Conservation (phyloP, 345 rosid genomes). For the Eucalyptus decipiens region DNA sequence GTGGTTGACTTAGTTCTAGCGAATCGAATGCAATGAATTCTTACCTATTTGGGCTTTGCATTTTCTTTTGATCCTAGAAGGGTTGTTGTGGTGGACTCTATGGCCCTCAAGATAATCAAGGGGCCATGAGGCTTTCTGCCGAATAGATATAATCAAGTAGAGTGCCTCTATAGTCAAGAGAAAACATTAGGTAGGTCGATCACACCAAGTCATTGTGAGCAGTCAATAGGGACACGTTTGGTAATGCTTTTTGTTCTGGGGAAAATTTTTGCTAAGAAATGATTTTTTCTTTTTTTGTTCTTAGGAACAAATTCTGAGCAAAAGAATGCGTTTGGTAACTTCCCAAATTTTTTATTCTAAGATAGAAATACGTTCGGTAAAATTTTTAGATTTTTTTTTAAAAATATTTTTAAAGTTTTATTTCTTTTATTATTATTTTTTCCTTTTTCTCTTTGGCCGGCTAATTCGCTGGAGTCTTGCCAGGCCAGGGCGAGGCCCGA, state of each 20-base stretch:
- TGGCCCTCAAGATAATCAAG: not conserved
- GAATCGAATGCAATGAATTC: not conserved
- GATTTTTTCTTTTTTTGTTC: too few species aligned
- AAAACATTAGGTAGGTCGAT: too few species aligned
- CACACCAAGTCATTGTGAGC: rapidly evolving
- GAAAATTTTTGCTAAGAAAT: too few species aligned
- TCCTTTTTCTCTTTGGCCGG: too few species aligned
- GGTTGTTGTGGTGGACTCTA: not conserved
- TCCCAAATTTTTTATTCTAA: too few species aligned
- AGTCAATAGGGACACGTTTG: rapidly evolving
- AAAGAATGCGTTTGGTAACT: too few species aligned
- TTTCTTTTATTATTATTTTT: too few species aligned
- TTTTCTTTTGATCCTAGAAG: not conserved
- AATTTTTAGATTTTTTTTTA: too few species aligned
- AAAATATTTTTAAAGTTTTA: too few species aligned
- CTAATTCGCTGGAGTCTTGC: rapidly evolving
- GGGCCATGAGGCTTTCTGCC: not conserved
- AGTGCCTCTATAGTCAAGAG: not conserved
- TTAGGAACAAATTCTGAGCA: rapidly evolving
- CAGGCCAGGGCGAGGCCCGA: rapidly evolving
- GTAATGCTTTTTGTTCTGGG: rapidly evolving
- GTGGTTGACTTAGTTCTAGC: not conserved
- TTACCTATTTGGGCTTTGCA: not conserved
- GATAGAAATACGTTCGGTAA: too few species aligned
- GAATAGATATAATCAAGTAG: not conserved